Evolutionary conservation across 1,284 basidiomycete species (phyloP).

Genomic region (Cutaneotrichosporon cutaneum): DNA sequence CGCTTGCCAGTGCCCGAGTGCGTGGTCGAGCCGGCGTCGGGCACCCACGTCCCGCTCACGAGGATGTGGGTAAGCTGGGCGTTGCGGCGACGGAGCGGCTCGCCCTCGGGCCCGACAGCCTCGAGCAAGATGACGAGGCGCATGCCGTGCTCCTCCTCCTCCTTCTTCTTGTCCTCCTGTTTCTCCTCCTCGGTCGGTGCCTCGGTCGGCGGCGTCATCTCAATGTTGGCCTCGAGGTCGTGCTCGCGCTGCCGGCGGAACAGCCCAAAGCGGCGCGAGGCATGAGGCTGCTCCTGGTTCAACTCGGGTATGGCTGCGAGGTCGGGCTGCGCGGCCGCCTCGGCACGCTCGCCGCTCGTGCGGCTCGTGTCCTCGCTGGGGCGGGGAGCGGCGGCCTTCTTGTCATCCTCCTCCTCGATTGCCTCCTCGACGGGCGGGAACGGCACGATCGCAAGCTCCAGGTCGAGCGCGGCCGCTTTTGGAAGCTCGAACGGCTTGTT

Average conservation of each 20-base stretch:
- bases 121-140: conserved; percentile 70
- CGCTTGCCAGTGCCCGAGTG: conserved; percentile 54
- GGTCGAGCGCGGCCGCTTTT: conserved; percentile 58
- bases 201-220: conserved; percentile 42
- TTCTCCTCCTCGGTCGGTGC: conserved; percentile 37
- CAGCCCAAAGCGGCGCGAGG: conserved; percentile 36
- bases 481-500: conserved; percentile 68
- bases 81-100: conserved; percentile 63
- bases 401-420: conserved; percentile 15
- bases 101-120: conserved; percentile 66
- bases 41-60: conserved; percentile 67
- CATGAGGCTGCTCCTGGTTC: conserved; percentile 10
- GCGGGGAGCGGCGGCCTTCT: conserved; percentile 11
- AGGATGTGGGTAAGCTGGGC: conserved; percentile 83
- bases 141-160: conserved; percentile 64
- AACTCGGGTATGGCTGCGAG: conserved; percentile 37
- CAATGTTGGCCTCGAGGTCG: conserved; percentile 46
- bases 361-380: conserved; percentile 32
- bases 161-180: conserved; percentile 49
- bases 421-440: conserved; percentile 22
- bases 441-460: conserved; percentile 40
- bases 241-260: conserved; percentile 34
- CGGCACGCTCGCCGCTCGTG: conserved; percentile 27
- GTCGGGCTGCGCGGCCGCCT: conserved; percentile 20
- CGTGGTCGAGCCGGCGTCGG: conserved; percentile 29